Percentiles rank a stretch among this genome's conserved stretches.
These are phyloP conservation scores for Entomortierella chlamydospora DNA, from an alignment of 192 early-diverging fungal species.

Conservation along the genomic window DNA sequence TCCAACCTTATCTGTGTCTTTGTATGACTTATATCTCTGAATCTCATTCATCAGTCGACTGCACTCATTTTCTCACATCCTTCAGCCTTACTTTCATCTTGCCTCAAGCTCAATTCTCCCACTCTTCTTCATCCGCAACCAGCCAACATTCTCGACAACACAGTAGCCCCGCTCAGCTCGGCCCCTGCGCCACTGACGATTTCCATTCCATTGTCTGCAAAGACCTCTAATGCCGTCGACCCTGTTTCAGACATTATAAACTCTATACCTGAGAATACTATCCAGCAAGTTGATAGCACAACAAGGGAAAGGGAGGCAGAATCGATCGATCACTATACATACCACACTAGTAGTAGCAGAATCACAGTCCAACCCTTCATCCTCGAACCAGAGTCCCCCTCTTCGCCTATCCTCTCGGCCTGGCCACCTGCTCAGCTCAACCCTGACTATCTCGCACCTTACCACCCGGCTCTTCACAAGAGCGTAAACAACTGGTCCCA, in stretches of 20 bases:
- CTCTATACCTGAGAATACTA: not conserved
- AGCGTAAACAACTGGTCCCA: conserved; percentile 38
- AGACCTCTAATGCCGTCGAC: not conserved
- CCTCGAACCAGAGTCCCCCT: conserved; percentile 19
- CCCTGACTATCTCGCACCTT: conserved; percentile 35
- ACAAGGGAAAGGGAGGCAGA: not conserved
- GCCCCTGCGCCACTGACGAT: not conserved
- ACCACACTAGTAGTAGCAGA: not conserved
- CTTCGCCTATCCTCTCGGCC: conserved; percentile 42
- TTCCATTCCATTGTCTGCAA: conserved; percentile 3
- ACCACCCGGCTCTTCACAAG: conserved; percentile 43
- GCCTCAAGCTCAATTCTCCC: too few species aligned
- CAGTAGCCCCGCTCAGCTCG: not conserved
- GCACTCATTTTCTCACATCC: too few species aligned
- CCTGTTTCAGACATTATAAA: conserved; percentile 5
- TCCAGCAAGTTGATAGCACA: not conserved
- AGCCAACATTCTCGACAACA: not conserved
- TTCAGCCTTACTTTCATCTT: too few species aligned
- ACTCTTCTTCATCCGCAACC: not conserved
- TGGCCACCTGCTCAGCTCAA: conserved; percentile 24
- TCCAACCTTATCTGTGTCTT: too few species aligned
- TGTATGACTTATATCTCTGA: too few species aligned
- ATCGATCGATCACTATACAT: conserved; percentile 5
- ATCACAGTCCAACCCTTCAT: conserved; percentile 24
- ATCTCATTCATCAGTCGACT: too few species aligned